Conservation (phyloP, 331 rosid genomes). For the Phaseolus coccineus region DNA sequence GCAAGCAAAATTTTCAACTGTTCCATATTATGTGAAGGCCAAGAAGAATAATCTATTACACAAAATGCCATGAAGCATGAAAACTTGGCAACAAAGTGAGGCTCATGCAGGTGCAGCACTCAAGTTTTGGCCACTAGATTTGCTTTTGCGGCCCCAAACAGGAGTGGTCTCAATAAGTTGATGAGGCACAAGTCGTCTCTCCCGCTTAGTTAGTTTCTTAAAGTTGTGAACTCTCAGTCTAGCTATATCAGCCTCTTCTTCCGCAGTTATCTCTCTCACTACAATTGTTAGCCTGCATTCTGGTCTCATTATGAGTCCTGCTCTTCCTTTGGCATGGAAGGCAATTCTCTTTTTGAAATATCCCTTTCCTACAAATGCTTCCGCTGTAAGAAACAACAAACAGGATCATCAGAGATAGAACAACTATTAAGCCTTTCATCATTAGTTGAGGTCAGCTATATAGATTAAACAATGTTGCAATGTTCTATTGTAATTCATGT, state of each 20-base stretch:
- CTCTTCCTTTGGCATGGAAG: conserved; percentile 60
- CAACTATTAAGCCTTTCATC: neutral
- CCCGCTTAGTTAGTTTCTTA: conserved; percentile 71
- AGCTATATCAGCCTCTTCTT: conserved; percentile 95
- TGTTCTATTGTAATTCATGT: conserved; percentile 14
- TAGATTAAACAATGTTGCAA: neutral
- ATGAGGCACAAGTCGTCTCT: conserved; percentile 87
- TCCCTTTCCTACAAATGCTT: conserved; percentile 94
- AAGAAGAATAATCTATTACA: conserved; percentile 30
- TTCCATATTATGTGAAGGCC: conserved; percentile 2
- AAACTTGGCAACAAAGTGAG: conserved; percentile 11
- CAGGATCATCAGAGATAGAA: conserved; percentile 35
- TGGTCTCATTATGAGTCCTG: conserved; percentile 62
- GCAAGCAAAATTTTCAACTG: neutral
- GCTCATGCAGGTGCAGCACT: conserved; percentile 55
- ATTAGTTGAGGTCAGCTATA: neutral
- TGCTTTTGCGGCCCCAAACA: conserved; percentile 85
- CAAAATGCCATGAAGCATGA: conserved; percentile 24
- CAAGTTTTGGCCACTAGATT: conserved; percentile 43
- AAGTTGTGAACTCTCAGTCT: conserved; percentile 79
- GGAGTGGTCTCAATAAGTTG: conserved; percentile 85
- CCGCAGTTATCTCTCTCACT: conserved; percentile 84
- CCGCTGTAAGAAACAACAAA: conserved; percentile 60
- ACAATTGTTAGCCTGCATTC: conserved; percentile 88
- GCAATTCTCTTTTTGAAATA: conserved; percentile 58